Base-by-base conservation (phyloP, 805 yeast genomes). In the Saturnispora mendoncae region DNA sequence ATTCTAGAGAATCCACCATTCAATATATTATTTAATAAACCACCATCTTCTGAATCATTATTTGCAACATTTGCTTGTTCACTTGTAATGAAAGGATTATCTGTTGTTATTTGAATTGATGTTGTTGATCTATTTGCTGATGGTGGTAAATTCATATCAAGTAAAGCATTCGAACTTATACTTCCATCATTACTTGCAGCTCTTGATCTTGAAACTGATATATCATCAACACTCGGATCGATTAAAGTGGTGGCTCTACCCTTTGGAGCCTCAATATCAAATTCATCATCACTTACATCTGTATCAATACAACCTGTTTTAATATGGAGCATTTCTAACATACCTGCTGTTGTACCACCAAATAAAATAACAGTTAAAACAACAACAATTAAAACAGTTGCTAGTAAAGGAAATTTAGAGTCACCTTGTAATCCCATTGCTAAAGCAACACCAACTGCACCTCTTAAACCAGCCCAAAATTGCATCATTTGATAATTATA, bases 371-470 rank as follows among this genome's bases (percentile, higher is more conserved):
- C 98, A 0, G 99, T 92, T 36, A 92, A 67, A 24, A 92, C 98
- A 9, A 92, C 99, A 19, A 90, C 97, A 12, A 94, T 97, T 33
- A 94, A 66, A 1, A 94, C 96, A 0, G 98, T 94, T 3, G 98
- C 99, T 41, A 90, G 65, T 40, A 92, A 66, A 0, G 95, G 79
- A 56, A 80, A 79, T 49, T 88, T 90, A 42, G 84, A 79, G 55
- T 90, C 96, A 46, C 97, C 98, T 62, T 85, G 95, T 31, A 92
- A 67, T 12, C 98, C 98, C 78, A 94, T 86, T 0, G 98, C 98
- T 54, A 92, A 72, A 0, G 98, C 99, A 4, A 92, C 99, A 49
- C 99, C 99, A 27, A 92, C 99, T 1, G 99, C 99, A 45, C 99
- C 99, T 56, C 99, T 72, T 43, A 92, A 68, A 3, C 99, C 99